Conservation (phyloP, 2,329 filamentous ascomycete species). For the Clonostachys byssicola region DNA sequence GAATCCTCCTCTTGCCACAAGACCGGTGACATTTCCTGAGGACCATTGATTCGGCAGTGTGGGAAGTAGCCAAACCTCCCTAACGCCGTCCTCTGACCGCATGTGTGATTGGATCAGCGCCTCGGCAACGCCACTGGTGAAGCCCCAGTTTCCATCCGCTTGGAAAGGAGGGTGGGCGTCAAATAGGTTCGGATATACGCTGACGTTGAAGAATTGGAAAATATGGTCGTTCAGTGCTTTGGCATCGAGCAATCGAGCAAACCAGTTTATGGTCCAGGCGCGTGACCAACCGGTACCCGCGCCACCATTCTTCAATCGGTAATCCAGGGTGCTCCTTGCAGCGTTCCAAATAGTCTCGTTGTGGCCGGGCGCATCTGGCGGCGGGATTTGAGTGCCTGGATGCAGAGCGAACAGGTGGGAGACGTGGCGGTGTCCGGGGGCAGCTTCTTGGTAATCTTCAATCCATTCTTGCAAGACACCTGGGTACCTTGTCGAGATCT, state of each 20-base stretch:
- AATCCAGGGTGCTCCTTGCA: not conserved
- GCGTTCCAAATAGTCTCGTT: slow-evolving; percentile 1
- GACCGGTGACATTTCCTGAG: not conserved
- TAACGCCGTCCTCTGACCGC: slow-evolving; percentile 3
- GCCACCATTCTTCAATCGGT: slow-evolving; percentile 1
- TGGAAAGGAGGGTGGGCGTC: slow-evolving; percentile 4
- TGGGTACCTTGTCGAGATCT: not conserved
- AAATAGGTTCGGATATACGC: slow-evolving; percentile 2
- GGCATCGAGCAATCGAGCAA: slow-evolving; percentile 1
- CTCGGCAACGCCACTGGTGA: slow-evolving; percentile 35
- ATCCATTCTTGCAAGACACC: slow-evolving; percentile 26
- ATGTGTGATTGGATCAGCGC: slow-evolving; percentile 31
- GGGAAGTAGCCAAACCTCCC: slow-evolving; percentile 11
- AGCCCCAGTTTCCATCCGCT: slow-evolving; percentile 38
- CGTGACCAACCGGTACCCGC: slow-evolving; percentile 4
- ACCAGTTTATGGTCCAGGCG: slow-evolving; percentile 3
- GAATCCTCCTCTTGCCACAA: slow-evolving; percentile 2
- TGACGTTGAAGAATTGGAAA: slow-evolving; percentile 2
- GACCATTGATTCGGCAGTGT: slow-evolving; percentile 9
- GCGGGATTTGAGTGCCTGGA: slow-evolving; percentile 25
- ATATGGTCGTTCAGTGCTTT: slow-evolving; percentile 1
- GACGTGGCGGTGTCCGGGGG: slow-evolving; percentile 45
- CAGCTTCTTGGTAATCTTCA: slow-evolving; percentile 28
- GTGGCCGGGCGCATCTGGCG: slow-evolving; percentile 5
- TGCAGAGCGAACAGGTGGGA: slow-evolving; percentile 44